Conservation (phyloP, 164 flowering plant species). For the Sedum album region DNA sequence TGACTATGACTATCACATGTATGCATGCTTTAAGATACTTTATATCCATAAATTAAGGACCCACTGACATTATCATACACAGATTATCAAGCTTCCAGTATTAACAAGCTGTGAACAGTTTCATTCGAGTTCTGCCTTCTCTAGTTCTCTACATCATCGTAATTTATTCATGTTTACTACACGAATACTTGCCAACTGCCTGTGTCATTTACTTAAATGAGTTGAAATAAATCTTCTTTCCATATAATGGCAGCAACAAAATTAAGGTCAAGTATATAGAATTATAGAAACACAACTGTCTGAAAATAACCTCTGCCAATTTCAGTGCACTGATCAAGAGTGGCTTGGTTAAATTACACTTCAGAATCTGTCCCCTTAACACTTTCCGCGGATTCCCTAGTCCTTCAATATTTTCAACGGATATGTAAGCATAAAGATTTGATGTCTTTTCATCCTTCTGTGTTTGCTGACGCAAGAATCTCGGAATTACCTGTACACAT, state of each 20-base stretch:
- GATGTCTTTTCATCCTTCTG: constrained; percentile 21
- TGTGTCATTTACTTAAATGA: neutral
- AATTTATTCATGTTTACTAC: neutral
- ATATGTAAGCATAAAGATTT: constrained; percentile 61
- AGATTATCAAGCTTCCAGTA: neutral
- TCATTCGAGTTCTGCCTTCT: too few species aligned
- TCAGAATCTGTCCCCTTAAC: constrained; percentile 39
- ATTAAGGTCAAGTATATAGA: neutral
- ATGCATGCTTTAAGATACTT: neutral
- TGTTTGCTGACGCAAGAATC: constrained; percentile 20
- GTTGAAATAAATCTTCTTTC: neutral
- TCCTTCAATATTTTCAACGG: constrained; percentile 28
- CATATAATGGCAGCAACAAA: neutral
- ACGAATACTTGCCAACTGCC: neutral
- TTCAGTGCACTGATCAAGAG: constrained; percentile 36
- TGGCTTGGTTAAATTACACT: constrained; percentile 58
- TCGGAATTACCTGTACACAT: constrained; percentile 71
- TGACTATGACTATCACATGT: neutral
- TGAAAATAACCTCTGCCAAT: constrained; percentile 51
- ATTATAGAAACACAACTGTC: neutral
- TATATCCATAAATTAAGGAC: neutral
- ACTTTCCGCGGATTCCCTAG: constrained; percentile 16
- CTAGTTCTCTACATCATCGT: too few species aligned
- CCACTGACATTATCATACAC: neutral
- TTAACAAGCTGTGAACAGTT: too few species aligned